A percentile compares a stretch with the other conserved stretches of the same genome.
Evolutionary conservation across 2,329 filamentous ascomycete species (phyloP).

Genomic region (Mollisia scopiformis): DNA sequence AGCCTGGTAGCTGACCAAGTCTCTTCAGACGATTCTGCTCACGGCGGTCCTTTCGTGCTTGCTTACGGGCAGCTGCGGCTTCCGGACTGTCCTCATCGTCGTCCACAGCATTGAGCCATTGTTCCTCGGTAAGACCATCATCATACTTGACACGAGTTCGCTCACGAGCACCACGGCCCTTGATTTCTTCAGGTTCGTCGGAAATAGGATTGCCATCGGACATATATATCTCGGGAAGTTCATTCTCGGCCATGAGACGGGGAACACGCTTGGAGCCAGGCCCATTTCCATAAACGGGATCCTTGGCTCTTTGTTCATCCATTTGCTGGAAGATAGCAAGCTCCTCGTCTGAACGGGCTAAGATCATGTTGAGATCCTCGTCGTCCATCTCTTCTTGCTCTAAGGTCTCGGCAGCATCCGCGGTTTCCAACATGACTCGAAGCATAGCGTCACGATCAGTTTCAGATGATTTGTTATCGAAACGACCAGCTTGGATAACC

Average conservation of each 20-base stretch:
- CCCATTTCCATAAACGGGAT: constrained; percentile 70
- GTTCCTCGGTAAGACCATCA: constrained; percentile 96
- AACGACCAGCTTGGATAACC: constrained; percentile 98
- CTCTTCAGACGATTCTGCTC: constrained; percentile 75
- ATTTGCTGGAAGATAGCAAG: constrained; percentile 78
- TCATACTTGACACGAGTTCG: constrained; percentile 94
- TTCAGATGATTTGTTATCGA: constrained; percentile 99
- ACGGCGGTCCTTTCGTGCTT: constrained; percentile 80
- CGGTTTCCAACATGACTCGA: constrained; percentile 86
- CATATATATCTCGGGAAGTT: constrained; percentile 93
- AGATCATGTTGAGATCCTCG: constrained; percentile 92
- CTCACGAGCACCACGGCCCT: constrained; percentile 91
- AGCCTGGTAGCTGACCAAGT: constrained; percentile 33
- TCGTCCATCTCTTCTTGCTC: constrained; percentile 99
- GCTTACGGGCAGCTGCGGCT: constrained; percentile 87
- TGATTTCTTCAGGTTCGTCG: constrained; percentile 77
- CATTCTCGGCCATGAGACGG: constrained; percentile 83
- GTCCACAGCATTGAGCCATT: constrained; percentile 98
- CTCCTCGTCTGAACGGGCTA: constrained; percentile 86
- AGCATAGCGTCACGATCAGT: constrained; percentile 98
- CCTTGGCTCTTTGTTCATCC: constrained; percentile 72
- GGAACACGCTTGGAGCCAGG: constrained; percentile 66
- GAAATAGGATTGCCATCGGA: constrained; percentile 80
- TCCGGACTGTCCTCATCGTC: constrained; percentile 95
- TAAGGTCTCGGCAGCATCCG: constrained; percentile 67